Evolutionary conservation across 176 grass and related monocot species (phyloP), one percentile per base, ranked within the genome.

Genomic region (Lolium perenne): DNA sequence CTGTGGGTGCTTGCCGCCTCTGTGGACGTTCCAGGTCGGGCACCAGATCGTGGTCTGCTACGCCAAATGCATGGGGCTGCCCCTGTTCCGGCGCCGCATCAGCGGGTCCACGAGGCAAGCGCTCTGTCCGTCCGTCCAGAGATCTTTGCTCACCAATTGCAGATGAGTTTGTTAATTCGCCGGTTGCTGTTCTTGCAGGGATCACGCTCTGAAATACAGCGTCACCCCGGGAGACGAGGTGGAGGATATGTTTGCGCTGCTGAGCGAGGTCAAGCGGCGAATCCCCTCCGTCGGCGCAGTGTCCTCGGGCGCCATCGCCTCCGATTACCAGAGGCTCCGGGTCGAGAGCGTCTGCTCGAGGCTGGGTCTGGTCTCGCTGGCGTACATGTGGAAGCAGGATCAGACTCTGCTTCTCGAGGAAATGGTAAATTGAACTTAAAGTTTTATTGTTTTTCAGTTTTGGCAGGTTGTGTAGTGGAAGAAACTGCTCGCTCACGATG

Each of bases 381-480:
- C 93, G 0, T 98, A 89, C 89, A 89, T 98, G 56, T 98, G 96
- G 96, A 98, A 89, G 88, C 96, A 94, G 84, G 91, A 98, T 71
- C 96, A 98, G 82, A 92, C 93, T 83, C 66, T 88, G 38, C 96
- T 98, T 38, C 90, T 98, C 9, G 89, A 92, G 67, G 93, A 98
- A 91, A 98, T 98, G 93, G 96, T 98, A 94, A 57, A 50, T 64
- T 48, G 16, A 73, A 58, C 46, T 18, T 74, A 25, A 35, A 3
- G 2, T 3, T 35, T 53, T 77, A 47, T 87, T 8, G 41, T 48
- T 26, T 60, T 61, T 6, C 64, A 35, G 32, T 35, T 47, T 45
- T 64, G 25, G 51, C 20, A 22, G 69, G 53, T 83, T 77, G 6
- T 62, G 0, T 43, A 7, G 41, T 84, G 53, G 7, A 23, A 70